A percentile compares a stretch with the other conserved stretches of the same genome.
Evolutionary conservation across 257 asterid species (phyloP).

Genomic region (Plantago elongata): DNA sequence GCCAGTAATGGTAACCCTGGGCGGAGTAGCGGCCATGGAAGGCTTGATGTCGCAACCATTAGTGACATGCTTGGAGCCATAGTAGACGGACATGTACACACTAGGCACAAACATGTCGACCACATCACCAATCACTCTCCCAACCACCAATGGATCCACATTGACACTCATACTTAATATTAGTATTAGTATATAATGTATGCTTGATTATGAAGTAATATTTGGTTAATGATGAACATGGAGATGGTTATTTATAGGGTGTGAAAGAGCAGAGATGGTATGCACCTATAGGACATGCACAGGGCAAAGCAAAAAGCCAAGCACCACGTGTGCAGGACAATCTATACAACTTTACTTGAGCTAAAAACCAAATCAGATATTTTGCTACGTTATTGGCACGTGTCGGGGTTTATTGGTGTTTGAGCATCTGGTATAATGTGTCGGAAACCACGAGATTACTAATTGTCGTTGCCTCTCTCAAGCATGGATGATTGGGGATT

Average conservation of each 20-base stretch:
- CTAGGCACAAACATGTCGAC: slow-evolving; percentile 58
- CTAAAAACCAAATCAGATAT: neutral
- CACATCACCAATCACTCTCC: slow-evolving; percentile 63
- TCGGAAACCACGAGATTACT: neutral
- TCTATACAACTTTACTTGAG: neutral
- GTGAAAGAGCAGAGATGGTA: neutral
- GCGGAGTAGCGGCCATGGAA: slow-evolving; percentile 39
- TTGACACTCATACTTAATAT: slow-evolving; percentile 24
- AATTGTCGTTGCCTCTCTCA: no score
- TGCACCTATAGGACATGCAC: slow-evolving; percentile 51
- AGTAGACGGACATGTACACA: slow-evolving; percentile 48
- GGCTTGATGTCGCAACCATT: slow-evolving; percentile 66
- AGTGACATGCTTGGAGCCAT: slow-evolving; percentile 43
- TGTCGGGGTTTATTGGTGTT: neutral
- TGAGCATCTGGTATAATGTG: neutral
- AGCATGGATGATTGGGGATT: no score
- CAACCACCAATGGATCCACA: slow-evolving; percentile 51
- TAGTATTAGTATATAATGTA: neutral
- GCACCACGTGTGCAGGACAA: slow-evolving; percentile 33
- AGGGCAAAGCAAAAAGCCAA: slow-evolving; percentile 30
- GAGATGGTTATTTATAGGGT: slow-evolving; percentile 15
- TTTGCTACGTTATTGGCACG: slow-evolving; percentile 12
- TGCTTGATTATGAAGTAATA: neutral
- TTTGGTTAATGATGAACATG: neutral
- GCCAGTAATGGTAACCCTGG: slow-evolving; percentile 47